Conservation (phyloP, 306 rosid genomes). For the Rosa multiflora region DNA sequence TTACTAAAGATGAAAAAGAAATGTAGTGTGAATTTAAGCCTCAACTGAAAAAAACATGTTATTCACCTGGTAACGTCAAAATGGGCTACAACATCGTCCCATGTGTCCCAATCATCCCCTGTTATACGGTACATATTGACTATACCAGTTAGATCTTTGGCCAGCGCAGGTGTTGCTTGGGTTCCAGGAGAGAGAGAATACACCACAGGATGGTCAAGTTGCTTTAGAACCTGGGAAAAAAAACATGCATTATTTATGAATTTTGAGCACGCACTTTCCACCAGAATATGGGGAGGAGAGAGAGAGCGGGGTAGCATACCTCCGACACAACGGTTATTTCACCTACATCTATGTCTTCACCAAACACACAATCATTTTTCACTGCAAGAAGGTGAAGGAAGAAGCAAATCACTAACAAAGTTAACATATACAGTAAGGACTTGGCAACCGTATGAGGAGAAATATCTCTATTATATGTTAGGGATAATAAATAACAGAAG, state of each 20-base stretch:
- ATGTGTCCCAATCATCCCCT: conserved; percentile 94
- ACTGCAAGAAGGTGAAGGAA: conserved; percentile 46
- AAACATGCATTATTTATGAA: conserved; percentile 15
- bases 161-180: conserved; percentile 73
- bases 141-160: conserved; percentile 61
- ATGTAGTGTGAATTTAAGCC: not conserved
- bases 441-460: conserved; percentile 7
- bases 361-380: conserved; percentile 95
- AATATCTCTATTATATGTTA: conserved; percentile 11
- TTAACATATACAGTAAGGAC: conserved; percentile 12
- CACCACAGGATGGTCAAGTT: conserved; percentile 60
- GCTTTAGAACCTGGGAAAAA: conserved; percentile 55
- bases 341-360: conserved; percentile 75
- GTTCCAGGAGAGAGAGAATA: conserved; percentile 94
- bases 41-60: conserved; percentile 17
- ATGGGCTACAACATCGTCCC: conserved; percentile 69
- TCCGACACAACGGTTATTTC: conserved; percentile 78
- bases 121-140: conserved; percentile 92
- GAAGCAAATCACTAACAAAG: conserved; percentile 23
- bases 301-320: conserved; percentile 39
- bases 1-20: conserved; percentile 18
- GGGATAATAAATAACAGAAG: not conserved
- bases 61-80: conserved; percentile 75
- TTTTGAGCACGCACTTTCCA: conserved; percentile 10
- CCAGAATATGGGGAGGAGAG: not conserved